Conservation (phyloP, 257 asterid species). For the Fraxinus cuspidata region DNA sequence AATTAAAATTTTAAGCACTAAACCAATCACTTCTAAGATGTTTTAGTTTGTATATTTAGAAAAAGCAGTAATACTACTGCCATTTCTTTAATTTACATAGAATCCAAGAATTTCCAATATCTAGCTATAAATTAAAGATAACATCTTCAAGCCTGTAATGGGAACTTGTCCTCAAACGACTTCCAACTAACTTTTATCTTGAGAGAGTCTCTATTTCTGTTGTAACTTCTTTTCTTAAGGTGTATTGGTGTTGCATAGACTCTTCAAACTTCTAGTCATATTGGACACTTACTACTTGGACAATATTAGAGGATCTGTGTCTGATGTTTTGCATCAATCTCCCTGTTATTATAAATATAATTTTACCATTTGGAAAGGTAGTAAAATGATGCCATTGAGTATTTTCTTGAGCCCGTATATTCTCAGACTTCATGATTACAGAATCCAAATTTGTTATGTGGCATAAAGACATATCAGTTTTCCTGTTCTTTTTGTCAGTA, state of each 20-base stretch:
- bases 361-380: slow-evolving; percentile 7
- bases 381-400: not conserved
- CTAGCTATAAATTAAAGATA: not conserved
- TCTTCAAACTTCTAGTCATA: not conserved
- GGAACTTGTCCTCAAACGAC: not conserved
- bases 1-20: not conserved
- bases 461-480: not conserved
- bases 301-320: slow-evolving; percentile 7
- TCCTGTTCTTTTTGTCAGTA: not conserved
- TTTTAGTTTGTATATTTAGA: not conserved
- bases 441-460: slow-evolving; percentile 13
- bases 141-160: not conserved
- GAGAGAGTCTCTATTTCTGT: not conserved
- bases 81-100: slow-evolving; percentile 2
- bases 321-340: slow-evolving; percentile 16
- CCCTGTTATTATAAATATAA: slow-evolving; percentile 8
- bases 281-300: not conserved
- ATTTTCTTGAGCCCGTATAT: slow-evolving; percentile 1
- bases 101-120: not conserved
- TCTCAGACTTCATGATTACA: not conserved
- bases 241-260: not conserved
- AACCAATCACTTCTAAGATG: not conserved
- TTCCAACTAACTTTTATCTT: not conserved
- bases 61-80: not conserved
- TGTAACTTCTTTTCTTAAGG: slow-evolving; percentile 1